Base-by-base conservation (phyloP, 495 filamentous ascomycete species). In the Rhypophila decipiens region DNA sequence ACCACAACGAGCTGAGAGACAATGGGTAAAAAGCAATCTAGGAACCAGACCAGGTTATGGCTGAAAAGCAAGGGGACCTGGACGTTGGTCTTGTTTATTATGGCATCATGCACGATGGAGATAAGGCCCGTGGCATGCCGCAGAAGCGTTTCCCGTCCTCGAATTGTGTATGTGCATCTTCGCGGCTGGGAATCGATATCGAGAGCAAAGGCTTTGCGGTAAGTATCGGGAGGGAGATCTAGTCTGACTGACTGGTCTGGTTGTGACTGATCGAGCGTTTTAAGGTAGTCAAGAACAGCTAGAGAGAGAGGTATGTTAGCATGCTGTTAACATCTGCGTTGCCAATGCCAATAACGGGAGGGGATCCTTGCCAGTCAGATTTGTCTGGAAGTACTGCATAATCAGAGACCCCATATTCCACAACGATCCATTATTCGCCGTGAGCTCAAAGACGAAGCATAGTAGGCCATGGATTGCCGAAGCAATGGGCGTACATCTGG, bases 401-500 rank as follows among this genome's bases (percentile, higher is more conserved):
- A 76, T 57, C 13, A 44, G 49, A 10, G 62, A 56, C n/a, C 68
- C 67, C 44, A 78, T 44, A 42, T 70, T 52, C 76, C 71, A 77
- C 21, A 82, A 44, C 24, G 36, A 47, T 24, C 64, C 59, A 24
- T 62, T 61, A 46, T 63, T 53, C 27, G 58, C 59, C 39, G 64
- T 60, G 42, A 67, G 52, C 24, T 63, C 47, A 47, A 77, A 58
- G 0, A 74, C 51, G 38, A 73, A 68, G 46, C 55, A 49, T 46
- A 78, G 77, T 33, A 83, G 69, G 3, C 55, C 62, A 48, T 77
- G 65, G 29, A 82, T 70, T n/a, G 70, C 72, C 5, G 62, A 56
- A 18, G 63, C 55, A 8, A 82, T 47, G 13, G 63, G 60, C 8
- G 68, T 50, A 36, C 65, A 71, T 23, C 68, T 50, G 46, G 50